Percentiles rank a stretch among this genome's conserved stretches.
Evolutionary conservation across 331 rosid species (phyloP).

Genomic region (Phaseolus coccineus): DNA sequence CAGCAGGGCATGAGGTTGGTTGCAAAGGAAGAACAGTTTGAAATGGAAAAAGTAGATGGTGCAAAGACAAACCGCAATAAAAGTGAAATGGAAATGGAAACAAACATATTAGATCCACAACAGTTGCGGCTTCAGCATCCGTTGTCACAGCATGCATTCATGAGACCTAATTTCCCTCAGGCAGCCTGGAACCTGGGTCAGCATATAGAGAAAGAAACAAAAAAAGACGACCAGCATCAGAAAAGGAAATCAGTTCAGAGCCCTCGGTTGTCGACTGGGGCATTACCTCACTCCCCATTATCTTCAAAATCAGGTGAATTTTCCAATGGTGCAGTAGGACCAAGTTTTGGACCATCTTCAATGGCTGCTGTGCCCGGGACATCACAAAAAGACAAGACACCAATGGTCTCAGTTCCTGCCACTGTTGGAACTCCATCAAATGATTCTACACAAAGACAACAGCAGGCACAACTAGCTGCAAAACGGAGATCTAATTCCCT

Average conservation of each 20-base stretch:
- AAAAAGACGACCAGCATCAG: constrained; percentile 82
- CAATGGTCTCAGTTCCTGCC: constrained; percentile 64
- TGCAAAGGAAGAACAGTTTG: constrained; percentile 91
- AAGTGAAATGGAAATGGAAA: constrained; percentile 70
- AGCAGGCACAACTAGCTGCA: constrained; percentile 66
- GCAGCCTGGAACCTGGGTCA: constrained; percentile 77
- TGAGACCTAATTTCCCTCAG: constrained; percentile 80
- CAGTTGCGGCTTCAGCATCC: constrained; percentile 70
- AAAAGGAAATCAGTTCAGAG: constrained; percentile 83
- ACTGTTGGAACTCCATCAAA: constrained; percentile 74
- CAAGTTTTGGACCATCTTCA: constrained; percentile 75
- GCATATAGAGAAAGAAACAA: constrained; percentile 77
- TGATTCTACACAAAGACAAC: constrained; percentile 90
- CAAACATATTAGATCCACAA: constrained; percentile 75
- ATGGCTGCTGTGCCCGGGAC: constrained; percentile 58
- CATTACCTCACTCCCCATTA: constrained; percentile 83
- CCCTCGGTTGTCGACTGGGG: constrained; percentile 80
- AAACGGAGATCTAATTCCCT: constrained; percentile 82
- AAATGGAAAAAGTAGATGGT: constrained; percentile 72
- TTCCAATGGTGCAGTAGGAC: constrained; percentile 87
- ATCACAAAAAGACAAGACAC: constrained; percentile 80
- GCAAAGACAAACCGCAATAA: constrained; percentile 68
- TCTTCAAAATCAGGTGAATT: constrained; percentile 93
- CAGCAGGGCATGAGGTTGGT: constrained; percentile 67
- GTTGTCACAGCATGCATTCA: constrained; percentile 60